Evolutionary conservation across 208 protist species (phyloP), one percentile per base, ranked within the genome.

Genomic region (Balamuthia mandrillaris): DNA sequence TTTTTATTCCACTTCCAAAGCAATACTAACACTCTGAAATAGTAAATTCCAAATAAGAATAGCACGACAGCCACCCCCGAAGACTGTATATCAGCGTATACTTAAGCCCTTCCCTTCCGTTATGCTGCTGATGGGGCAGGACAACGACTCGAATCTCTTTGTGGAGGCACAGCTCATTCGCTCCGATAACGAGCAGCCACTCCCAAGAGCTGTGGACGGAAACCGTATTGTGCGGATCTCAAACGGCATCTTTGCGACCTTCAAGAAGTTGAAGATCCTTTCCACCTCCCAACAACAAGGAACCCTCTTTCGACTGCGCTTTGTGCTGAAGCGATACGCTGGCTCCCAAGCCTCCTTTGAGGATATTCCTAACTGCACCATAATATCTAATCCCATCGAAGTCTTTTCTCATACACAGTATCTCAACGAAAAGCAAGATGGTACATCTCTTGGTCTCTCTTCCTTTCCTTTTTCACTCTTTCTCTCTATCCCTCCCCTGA

Each of bases 391-490:
- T 79, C 89, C 89, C 35, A 89, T 91, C 33, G 89, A 91, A 63
- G 89, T 91, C 27, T 91, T 91, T 42, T 89, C 86, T 29, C 89
- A 91, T 39, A 91, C 89, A n/a, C 81, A 88, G 58, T 91, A 91
- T 74, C 68, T 91, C 39, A 88, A 78, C 27, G 89, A 91, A 44
- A 87, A 84, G 39, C 79, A 87, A 78, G 84, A 91, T 47, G 81
- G 85, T 87, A 87, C 49, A 12, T 66, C 21, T 68, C 58, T 39
- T 2, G n/a, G 18, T 45, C 49, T 31, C 29, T 68, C 39, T 12
- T 3, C 42, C 33, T 65, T 44, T 41, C 68, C 9, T 56, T 61
- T 74, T 65, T 27, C 42, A 14, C 9, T 24, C 21, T 5, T 56
- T 29, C 33, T 41, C 41, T 81, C 16, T 47, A 45, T 89, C 37